These are phyloP conservation scores for Calamus simplicifolius DNA, from an alignment of 176 grass and related monocot species.

Conservation along the genomic window DNA sequence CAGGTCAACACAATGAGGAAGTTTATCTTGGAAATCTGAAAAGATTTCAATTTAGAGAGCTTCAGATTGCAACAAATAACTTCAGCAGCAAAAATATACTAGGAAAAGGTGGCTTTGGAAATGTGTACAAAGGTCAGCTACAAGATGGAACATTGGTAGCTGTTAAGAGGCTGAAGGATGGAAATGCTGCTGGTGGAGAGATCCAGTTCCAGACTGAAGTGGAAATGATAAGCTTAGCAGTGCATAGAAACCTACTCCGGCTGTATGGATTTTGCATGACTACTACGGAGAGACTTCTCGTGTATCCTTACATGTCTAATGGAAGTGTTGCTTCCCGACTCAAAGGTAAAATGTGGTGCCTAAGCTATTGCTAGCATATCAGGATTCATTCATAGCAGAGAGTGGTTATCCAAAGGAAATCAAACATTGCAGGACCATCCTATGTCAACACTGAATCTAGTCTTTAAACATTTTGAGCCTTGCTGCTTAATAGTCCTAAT, in stretches of 20 bases:
- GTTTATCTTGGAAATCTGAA: slow-evolving; percentile 53
- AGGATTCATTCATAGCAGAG: too few relatives aligned
- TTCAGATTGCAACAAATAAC: slow-evolving; percentile 65
- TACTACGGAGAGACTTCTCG: slow-evolving; percentile 21
- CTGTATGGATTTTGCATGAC: slow-evolving; percentile 17
- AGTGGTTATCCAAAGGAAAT: too few relatives aligned
- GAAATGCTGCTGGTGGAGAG: slow-evolving; percentile 14
- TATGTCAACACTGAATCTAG: too few relatives aligned
- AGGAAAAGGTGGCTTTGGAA: slow-evolving; percentile 73
- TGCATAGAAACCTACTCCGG: slow-evolving; percentile 17
- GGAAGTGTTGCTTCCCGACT: slow-evolving; percentile 17
- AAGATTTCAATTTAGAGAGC: slow-evolving; percentile 76
- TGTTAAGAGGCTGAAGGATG: slow-evolving; percentile 65
- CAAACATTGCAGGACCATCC: too few relatives aligned
- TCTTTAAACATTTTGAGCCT: too few relatives aligned
- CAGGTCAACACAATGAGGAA: slow-evolving; percentile 59
- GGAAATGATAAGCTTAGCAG: slow-evolving; percentile 22
- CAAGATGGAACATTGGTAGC: slow-evolving; percentile 56
- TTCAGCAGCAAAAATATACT: slow-evolving; percentile 72
- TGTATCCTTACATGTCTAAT: slow-evolving; percentile 18
- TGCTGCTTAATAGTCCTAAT: too few relatives aligned
- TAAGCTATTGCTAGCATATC: neutral
- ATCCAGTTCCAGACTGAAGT: slow-evolving; percentile 17
- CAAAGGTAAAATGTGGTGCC: neutral
- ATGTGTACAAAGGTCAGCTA: slow-evolving; percentile 59